Percentiles rank a stretch among this genome's conserved stretches.
Evolutionary conservation across 129 eudicot genomes (phyloP).

Genomic region (Flaveria ramosissima): DNA sequence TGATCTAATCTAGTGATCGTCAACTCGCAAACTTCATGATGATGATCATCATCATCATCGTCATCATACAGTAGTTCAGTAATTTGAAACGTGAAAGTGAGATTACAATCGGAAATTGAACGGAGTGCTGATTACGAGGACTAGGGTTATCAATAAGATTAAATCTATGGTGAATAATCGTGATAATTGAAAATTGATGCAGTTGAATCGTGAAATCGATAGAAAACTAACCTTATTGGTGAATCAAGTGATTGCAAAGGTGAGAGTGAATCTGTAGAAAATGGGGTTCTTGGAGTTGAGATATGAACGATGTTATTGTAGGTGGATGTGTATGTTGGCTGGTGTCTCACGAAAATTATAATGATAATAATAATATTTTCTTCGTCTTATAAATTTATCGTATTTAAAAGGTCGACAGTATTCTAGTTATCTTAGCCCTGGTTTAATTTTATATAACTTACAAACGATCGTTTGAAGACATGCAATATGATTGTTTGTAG

Average conservation of each 20-base stretch:
- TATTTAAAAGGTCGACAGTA: no score
- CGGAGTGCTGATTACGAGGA: conserved; percentile 10
- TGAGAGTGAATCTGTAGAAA: not conserved
- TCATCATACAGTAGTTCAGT: not conserved
- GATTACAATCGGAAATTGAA: conserved; percentile 22
- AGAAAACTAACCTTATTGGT: conserved; percentile 17
- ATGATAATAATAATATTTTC: not conserved
- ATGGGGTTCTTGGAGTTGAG: conserved; percentile 29
- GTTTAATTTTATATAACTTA: no score
- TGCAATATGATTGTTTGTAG: no score
- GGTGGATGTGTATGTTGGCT: conserved; percentile 25
- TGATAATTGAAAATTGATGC: not conserved
- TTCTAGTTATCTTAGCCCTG: no score
- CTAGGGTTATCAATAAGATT: conserved; percentile 21
- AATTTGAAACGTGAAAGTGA: conserved; percentile 13
- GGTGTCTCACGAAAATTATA: conserved; percentile 22
- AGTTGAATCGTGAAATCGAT: conserved; percentile 25
- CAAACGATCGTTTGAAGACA: no score
- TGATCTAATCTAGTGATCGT: conserved; percentile 11
- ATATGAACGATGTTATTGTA: conserved; percentile 32
- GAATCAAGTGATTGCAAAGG: conserved; percentile 6
- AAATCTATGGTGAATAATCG: conserved; percentile 7
- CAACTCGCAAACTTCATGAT: not conserved
- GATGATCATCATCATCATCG: no score
- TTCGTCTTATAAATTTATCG: no score